Base-by-base conservation (phyloP, 148 eudicot genomes). In the Rhododendron mucronatum region DNA sequence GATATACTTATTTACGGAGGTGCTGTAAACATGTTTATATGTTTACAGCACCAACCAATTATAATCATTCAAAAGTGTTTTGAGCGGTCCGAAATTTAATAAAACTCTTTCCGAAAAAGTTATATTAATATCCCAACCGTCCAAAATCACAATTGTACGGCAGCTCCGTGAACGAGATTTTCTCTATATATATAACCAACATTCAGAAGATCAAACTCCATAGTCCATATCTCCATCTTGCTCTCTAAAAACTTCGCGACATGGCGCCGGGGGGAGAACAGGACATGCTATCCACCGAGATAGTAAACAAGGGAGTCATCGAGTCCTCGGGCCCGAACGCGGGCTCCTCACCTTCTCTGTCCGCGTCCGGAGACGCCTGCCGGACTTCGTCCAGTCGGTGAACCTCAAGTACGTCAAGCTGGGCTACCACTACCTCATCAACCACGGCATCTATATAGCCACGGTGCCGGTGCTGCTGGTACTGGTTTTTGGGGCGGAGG, bases 361-460 rank as follows among this genome's bases (percentile, higher is more conserved):
- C 6, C 85, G 98, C 76, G 99, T 97, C 0, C 86, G 98, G 30
- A 86, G 98, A n/a, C 87, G 98, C 12, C 47, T 95, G 14, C 98
- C 98, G 51, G 97, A 94, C 80, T 94, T 96, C 57, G 63, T 93
- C 11, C 94, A 95, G 84, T 97, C 99, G 0, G 99, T 97, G 80
- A 97, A 97, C 75, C 88, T 97, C 48, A 97, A 97, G 90, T 97
- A 97, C 78, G 99, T 97, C 51, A 97, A 92, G 87, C 82, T 97
- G 5, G 99, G 99, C 0, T 97, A 97, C 79, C 99, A 95, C 86
- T 97, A 97, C 81, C 86, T 95, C 11, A 93, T 97, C 1, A 94
- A 85, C 59, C 98, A 97, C 81, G 98, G 92, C 8, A 86, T 97
- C 8, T 97, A 95, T 82, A 48, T 97, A 55, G 98, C 96, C 2